Evolutionary conservation across 768 basidiomycete species (phyloP), one percentile per base, ranked within the genome.

Genomic region (Tephrocybe sp.): DNA sequence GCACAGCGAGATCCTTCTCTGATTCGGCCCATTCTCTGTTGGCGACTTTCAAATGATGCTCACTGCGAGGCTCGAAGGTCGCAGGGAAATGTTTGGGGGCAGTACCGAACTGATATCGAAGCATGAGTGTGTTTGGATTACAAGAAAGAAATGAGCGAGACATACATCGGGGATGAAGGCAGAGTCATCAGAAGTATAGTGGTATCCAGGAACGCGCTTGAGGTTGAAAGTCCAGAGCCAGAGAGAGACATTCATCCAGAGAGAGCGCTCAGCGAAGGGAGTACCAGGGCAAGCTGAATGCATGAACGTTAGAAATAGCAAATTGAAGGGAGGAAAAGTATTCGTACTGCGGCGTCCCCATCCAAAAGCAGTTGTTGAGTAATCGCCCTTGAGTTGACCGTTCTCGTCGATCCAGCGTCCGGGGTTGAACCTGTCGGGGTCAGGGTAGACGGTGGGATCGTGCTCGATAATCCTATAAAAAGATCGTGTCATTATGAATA

Each of bases 181-280:
- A 21, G 47, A 48, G 10, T 48, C 47, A n/a, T 48, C 47, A 19
- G 47, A 48, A 38, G 31, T 27, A 21, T 48, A 48, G 11, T 41
- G 29, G 39, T 33, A 48, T 9, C 38, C 47, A 16, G 47, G 39
- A 3, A 39, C 38, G 33, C 40, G 47, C 16, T 33, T 30, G 29
- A 48, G 40, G 39, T 48, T 48, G 30, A 48, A 48, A 9, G 47
- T 47, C 47, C 47, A 48, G 29, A 48, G 39, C 47, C 47, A 48
- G 15, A 48, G 30, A 4, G 39, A 21, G 29, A 48, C 39, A 18
- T 48, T 48, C 29, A 42, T 42, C 47, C 47, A 48, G 1, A 48
- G 47, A 19, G 47, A 48, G 21, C 47, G 47, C 30, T 48, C 47
- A 31, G 47, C 47, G 39, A 48, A 48, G 18, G 47, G 47, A 13